Evolutionary conservation across 1,284 basidiomycete genomes (phyloP).

Genomic region (Kwoniella shivajii): DNA sequence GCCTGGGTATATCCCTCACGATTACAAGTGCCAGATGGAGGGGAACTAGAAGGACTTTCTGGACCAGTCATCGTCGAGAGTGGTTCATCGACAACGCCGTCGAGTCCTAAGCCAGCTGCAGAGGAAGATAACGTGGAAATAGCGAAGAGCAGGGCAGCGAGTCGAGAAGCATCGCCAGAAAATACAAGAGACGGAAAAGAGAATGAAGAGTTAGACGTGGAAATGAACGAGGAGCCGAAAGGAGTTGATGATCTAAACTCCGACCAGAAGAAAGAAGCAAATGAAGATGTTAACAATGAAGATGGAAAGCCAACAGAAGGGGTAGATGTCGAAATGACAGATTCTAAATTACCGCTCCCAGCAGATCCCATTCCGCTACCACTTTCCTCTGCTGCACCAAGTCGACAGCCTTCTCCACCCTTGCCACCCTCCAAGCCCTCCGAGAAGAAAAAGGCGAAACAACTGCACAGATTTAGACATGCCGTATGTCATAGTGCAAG

Average conservation of each 20-base stretch:
- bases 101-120: slow-evolving; percentile 9
- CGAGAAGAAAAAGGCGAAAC: slow-evolving; percentile 26
- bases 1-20: slow-evolving; percentile 45
- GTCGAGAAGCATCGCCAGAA: slow-evolving; percentile 20
- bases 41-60: neutral
- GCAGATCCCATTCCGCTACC: slow-evolving; percentile 1
- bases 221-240: slow-evolving; percentile 8
- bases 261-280: neutral
- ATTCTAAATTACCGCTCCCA: slow-evolving; percentile 13
- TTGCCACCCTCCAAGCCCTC: slow-evolving; percentile 13
- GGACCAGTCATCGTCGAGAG: slow-evolving; percentile 2
- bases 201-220: neutral
- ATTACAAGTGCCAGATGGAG: slow-evolving; percentile 1
- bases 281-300: slow-evolving; percentile 1
- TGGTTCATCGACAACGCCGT: slow-evolving; percentile 13
- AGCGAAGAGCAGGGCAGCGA: slow-evolving; percentile 19
- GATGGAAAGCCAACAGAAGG: slow-evolving; percentile 44
- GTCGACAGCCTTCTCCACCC: slow-evolving; percentile 14
- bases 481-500: slow-evolving; percentile 28
- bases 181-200: slow-evolving; percentile 3
- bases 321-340: slow-evolving; percentile 63
- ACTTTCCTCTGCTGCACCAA: slow-evolving; percentile 14
- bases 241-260: slow-evolving; percentile 6
- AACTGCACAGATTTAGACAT: slow-evolving; percentile 33
- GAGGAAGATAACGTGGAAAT: slow-evolving; percentile 10